Conservation (phyloP, 306 rosid genomes). For the Cucurbita ficifolia region DNA sequence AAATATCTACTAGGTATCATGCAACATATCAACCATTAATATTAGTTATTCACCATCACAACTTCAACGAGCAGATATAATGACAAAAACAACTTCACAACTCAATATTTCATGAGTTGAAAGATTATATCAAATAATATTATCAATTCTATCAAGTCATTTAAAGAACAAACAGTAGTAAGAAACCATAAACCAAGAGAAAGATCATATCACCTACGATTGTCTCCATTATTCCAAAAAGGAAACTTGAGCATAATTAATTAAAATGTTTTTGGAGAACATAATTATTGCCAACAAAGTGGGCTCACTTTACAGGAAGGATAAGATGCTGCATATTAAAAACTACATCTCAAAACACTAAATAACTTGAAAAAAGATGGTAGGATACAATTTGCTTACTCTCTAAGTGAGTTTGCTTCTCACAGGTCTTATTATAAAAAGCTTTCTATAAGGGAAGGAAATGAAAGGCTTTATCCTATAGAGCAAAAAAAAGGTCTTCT, state of each 20-base stretch:
- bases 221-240: not conserved
- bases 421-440: conserved; percentile 1
- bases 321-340: not conserved
- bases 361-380: not conserved
- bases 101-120: too few species aligned
- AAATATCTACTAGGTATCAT: too few species aligned
- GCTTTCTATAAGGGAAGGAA: conserved; percentile 1
- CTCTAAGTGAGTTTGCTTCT: conserved; percentile 10
- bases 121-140: too few species aligned
- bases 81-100: too few species aligned
- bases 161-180: not conserved
- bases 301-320: not conserved
- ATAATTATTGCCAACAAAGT: not conserved
- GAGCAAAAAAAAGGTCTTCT: not conserved
- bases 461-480: not conserved
- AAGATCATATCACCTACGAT: not conserved
- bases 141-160: not conserved
- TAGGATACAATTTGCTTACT: conserved; percentile 3
- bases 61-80: too few species aligned
- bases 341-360: not conserved
- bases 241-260: not conserved
- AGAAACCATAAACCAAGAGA: not conserved
- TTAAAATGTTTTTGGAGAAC: not conserved
- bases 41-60: too few species aligned
- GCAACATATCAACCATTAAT: too few species aligned